phyloP scores from a whole-genome alignment of 1,139 yeast species.

The Tardiomyces blankii region DNA sequence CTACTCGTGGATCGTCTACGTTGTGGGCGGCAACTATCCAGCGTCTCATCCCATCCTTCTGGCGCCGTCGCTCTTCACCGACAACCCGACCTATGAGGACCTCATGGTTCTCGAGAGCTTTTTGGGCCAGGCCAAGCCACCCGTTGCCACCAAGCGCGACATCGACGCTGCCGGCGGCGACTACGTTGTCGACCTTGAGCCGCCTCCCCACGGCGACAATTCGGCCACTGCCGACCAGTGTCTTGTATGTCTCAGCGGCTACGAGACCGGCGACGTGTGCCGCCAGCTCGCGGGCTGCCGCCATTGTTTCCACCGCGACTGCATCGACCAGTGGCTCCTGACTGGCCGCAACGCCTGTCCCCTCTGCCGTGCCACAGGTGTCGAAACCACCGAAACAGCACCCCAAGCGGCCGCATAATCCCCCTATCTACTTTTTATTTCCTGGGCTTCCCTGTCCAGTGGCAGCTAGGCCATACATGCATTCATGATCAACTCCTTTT shows the following conservation, averaged over 20 bases:
- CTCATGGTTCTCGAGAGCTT: conserved; percentile 33
- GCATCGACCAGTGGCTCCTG: conserved; percentile 47
- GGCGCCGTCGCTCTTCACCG: conserved; percentile 37
- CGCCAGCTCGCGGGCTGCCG: conserved; percentile 34
- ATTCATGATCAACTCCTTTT: too few species aligned
- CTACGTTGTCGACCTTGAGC: conserved; percentile 11
- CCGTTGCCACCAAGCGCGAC: conserved; percentile 32
- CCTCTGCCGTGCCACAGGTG: conserved; percentile 39
- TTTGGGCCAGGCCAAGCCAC: conserved; percentile 36
- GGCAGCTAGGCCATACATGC: too few species aligned
- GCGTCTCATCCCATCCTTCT: conserved; percentile 36
- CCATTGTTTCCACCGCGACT: conserved; percentile 40
- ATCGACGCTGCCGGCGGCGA: conserved; percentile 31
- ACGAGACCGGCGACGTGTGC: conserved; percentile 34
- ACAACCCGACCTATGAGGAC: conserved; percentile 40
- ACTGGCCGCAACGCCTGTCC: conserved; percentile 49
- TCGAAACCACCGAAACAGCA: conserved; percentile 8
- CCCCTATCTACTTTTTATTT: not conserved
- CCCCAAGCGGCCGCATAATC: not conserved
- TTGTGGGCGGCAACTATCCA: conserved; percentile 39
- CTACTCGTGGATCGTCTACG: conserved; percentile 40
- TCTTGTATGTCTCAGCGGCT: conserved; percentile 40
- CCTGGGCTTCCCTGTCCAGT: too few species aligned
- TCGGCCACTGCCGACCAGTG: conserved; percentile 27
- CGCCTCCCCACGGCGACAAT: conserved; percentile 5